Evolutionary conservation across 1,284 basidiomycete species (phyloP), one percentile per base, ranked within the genome.

Genomic region (Flammula alnicola): DNA sequence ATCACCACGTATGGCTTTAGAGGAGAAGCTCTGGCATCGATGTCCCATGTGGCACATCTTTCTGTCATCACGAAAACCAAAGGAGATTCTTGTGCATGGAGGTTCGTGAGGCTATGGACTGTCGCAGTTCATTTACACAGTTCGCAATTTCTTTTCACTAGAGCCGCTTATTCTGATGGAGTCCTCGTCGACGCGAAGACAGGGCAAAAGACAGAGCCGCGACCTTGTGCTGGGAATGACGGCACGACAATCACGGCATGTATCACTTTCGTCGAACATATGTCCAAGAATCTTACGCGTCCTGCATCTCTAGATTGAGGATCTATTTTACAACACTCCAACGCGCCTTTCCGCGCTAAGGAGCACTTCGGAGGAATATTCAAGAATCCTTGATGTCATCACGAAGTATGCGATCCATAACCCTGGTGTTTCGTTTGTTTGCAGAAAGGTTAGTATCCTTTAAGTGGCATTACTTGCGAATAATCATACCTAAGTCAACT

Each of bases 1-100:
- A 79, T 99, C 39, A 79, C 82, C 3, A 99, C 97, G 0, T 99
- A 98, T 69, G 97, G 97, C 1, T 99, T 99, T 67, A 83, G 97
- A 47, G 97, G 97, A 25, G 97, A 99, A 70, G 97, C 97, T 0
- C 76, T 99, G 17, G 97, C 97, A 0, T 97, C 94, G 30, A 95
- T 99, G 53, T 96, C 94, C 23, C 95, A 97, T 70, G 93, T 98
- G 43, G 88, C 95, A 1, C 90, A 91, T 64, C 77, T 99, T 54
- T 84, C 86, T 14, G 91, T 99, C 7, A 73, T 93, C 10, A 97
- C 94, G 4, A 99, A 98, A 73, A 94, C 91, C 0, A 86, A 81
- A 59, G 61, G 74, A 0, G 92, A 94, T 43, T 71, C 77, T 3
- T 93, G 89, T 65, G 95, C 93, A 4, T 98, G 91, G 91, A 96